Base-by-base conservation (phyloP, 768 basidiomycete species). In the Suillus weaverae region DNA sequence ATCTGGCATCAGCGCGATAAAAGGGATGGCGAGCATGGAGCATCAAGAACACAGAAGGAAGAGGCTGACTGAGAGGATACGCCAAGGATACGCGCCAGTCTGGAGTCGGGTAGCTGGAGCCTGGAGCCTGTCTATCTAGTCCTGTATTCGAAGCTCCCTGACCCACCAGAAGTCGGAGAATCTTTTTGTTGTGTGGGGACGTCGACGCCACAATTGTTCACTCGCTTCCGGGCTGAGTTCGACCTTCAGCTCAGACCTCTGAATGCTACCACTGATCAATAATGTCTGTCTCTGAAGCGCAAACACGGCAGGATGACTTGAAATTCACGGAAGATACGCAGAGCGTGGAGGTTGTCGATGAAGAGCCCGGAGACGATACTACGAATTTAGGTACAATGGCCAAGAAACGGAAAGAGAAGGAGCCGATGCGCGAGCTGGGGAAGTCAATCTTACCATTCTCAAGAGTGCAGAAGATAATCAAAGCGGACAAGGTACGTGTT, bases 401-500 rank as follows among this genome's bases (percentile, higher is more conserved):
- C 44, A 67, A 67, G 53, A 67, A 70, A 53, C 70, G 66, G 26
- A 69, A 64, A 61, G 64, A 63, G 44, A 77, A 63, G 43, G 73
- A 72, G 61, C 13, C 57, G 4, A 57, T 32, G 13, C 70, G 63
- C 60, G 81, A 81, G 60, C 77, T 79, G 2, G 94, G 94, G 39
- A 94, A 88, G 70, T 88, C 92, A 1, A 66, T 90, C 26, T 77
- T 95, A 54, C 94, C 94, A 0, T 82, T 91, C 61, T 80, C 90
- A 2, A 84, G 91, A 65, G 89, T 96, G 46, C 93, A 94, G 74
- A 88, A 83, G 77, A 92, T 95, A 56, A 82, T 94, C 68, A 95
- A 92, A 71, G 93, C 90, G 7, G 94, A 96, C 77, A 90, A 89
- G 81, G 94, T 86, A 62, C 64, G 78, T 74, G 62, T 39, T 26